Evolutionary conservation across 1,139 yeast species (phyloP), one percentile per base, ranked within the genome.

Genomic region (Zhuliangozyma parablackwelliae): DNA sequence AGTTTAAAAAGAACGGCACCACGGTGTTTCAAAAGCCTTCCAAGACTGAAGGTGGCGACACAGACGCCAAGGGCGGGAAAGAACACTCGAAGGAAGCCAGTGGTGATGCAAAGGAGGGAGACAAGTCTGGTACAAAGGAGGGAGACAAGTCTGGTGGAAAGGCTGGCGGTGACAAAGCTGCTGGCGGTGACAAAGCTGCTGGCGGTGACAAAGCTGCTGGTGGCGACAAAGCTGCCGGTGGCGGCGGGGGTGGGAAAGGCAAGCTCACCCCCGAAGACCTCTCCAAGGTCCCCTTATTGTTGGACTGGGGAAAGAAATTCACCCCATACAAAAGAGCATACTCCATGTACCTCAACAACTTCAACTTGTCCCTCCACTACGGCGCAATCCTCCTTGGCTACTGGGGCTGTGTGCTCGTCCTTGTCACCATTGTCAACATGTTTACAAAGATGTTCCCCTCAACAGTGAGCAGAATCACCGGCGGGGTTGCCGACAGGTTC

Each of bases 381-480:
- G 83, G 83, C 16, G 56, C 67, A 21, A 79, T 68, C 2, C 41
- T 69, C 27, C 44, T 77, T 25, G 75, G 73, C 0, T 77, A 65
- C 46, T 76, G 81, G 80, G 69, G 61, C 2, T 37, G 66, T 2
- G 57, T 78, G 10, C 48, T 76, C 40, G 29, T 75, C 1, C 23
- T 67, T 23, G 69, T 72, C 4, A 61, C 64, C 3, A 28, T 69
- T 16, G 51, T 60, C 34, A 74, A 78, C 49, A 41, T 63, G 16
- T 47, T 51, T 28, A 67, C 67, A 6, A 44, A 49, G 59, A 57
- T 42, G 69, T 69, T 36, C 20, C 45, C 45, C 2, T 24, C 21
- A 21, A n/a, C 21, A 1, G 4, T 26, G 10, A 25, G 21, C 4
- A 41, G 62, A 21, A 48, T 51, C 29, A 23, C 35, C 10, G 42